Conservation (phyloP, 768 basidiomycete genomes). For the Daedaleopsis sinensis region DNA sequence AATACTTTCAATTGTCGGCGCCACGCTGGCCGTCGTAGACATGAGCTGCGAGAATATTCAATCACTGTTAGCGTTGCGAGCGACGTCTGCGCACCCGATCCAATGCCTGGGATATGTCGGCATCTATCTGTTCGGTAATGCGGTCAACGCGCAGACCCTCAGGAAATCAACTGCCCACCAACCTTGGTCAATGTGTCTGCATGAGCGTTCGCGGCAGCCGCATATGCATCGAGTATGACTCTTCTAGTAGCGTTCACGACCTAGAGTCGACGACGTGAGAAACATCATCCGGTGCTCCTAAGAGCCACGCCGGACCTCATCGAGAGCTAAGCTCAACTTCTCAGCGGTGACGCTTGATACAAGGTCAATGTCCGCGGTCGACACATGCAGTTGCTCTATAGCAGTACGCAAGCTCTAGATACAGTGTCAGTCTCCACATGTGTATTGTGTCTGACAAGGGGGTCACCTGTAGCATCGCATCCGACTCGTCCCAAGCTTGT, state of each 20-base stretch:
- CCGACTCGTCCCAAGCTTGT: conserved; percentile 34
- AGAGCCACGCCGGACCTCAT: conserved; percentile 1
- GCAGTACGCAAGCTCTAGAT: conserved; percentile 14
- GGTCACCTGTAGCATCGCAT: conserved; percentile 20
- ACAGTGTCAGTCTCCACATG: neutral
- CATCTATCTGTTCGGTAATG: neutral
- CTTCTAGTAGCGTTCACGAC: neutral
- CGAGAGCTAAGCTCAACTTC: conserved; percentile 1
- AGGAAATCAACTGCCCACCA: neutral
- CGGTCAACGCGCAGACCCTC: neutral
- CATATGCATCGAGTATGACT: neutral
- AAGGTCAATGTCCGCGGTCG: conserved; percentile 2
- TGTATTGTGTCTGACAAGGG: neutral
- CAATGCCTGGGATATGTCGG: neutral
- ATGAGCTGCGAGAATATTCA: neutral
- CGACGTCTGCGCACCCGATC: neutral
- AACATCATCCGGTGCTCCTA: neutral
- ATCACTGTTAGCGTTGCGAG: neutral
- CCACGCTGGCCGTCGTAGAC: neutral
- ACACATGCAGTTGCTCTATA: conserved; percentile 11
- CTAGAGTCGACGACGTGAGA: neutral
- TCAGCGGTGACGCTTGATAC: neutral
- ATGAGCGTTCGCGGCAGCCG: neutral
- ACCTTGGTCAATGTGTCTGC: neutral
- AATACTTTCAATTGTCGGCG: neutral